Base-by-base conservation (phyloP, 106 monocot genomes). In the Vanilla planifolia region DNA sequence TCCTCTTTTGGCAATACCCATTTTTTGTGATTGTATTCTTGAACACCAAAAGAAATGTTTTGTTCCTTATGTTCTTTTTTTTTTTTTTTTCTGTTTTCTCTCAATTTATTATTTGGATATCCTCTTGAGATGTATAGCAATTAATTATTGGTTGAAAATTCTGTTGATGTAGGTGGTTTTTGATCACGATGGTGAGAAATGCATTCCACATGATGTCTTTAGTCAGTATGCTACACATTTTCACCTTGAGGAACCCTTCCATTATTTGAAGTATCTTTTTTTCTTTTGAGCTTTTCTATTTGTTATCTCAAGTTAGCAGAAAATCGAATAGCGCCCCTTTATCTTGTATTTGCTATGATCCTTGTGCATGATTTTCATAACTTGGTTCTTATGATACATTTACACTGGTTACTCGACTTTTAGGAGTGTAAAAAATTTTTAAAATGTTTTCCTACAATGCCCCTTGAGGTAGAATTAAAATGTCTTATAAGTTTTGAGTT, bases 171-270 rank as follows among this genome's bases (percentile, higher is more conserved):
- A 95, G 95, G 95, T 95, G 58, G 81, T 95, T 37, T 95, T 95
- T 73, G 95, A 95, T 62, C 86, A 90, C 77, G 95, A 95, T 86
- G 95, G 95, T 95, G 80, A 95, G 94, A 77, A 55, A 43, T 50
- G 25, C 65, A 61, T 62, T 43, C 63, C 47, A 51, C 20, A 46
- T 24, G 57, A 66, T 39, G 36, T 51, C 20, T 70, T 63, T 46
- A 62, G 45, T 40, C 35, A 30, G 48, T 71, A 72, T 41, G 32
- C 51, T 57, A n/a, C n/a, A 35, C 35, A 19, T 35, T 36, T 30
- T 20, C 9, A 53, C 16, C 3, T 53, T 11, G 14, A 53, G 15
- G 29, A 53, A 53, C 16, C 2, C 35, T 19, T 57, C 35, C 21
- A 20, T 57, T 20, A 0, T 22, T 33, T 29, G 8, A 20, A 20